Base-by-base conservation (phyloP, 1,284 basidiomycete species). In the Cryptococcus sp. region DNA sequence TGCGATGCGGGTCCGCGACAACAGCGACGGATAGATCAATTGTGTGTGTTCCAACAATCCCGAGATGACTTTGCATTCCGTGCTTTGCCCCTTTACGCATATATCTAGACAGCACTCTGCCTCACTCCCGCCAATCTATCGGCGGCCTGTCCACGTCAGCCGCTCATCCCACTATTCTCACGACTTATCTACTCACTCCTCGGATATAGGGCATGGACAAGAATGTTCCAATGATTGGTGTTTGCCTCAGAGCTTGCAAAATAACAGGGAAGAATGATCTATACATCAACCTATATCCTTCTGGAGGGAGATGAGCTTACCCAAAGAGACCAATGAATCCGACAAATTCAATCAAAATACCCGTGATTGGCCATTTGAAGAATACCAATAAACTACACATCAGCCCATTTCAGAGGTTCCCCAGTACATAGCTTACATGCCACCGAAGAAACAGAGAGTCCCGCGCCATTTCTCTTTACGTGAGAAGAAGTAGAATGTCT, bases 211-310 rank as follows among this genome's bases (percentile, higher is more conserved):
- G 94, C 59, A 98, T 71, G 4, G 86, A 87, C 45, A 99, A 76
- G 57, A 91, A 74, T 1, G 84, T 88, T 28, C 96, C 96, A 54
- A 99, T 83, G 62, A 97, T 83, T 1, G 96, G 96, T 52, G 98
- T 75, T 77, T 98, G 96, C 59, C 96, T 81, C 60, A 98, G 77
- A 80, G 98, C 98, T 45, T 90, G 93, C 53, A 99, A 80, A 54
- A 98, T 89, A 53, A 98, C 94, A 4, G 96, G 96, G 84, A 98
- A 98, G 81, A 99, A 99, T 76, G 98, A 94, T 45, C 94, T 98
- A 76, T 41, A 10, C 14, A 41, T n/a, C 39, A 41, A 19, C 39
- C 18, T 9, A 41, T 19, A 9, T 41, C 39, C 19, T 10, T 9
- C 19, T 19, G 39, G 19, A 13, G 32, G 25, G 42, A 25, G 21